Conservation (phyloP, 805 yeast species). For the Candida boidinii region DNA sequence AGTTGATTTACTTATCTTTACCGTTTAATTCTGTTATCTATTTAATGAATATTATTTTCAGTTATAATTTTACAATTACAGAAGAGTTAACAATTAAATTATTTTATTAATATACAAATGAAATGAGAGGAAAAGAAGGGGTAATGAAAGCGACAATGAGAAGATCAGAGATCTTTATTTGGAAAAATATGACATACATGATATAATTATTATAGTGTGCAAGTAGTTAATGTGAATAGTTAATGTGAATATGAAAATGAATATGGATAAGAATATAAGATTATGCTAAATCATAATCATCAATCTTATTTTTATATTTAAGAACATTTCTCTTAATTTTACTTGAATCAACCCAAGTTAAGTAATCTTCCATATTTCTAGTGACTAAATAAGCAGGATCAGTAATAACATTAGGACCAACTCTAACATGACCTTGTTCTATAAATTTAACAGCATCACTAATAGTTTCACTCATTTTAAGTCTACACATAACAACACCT, state of each 20-base stretch:
- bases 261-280: neutral
- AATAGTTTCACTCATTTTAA: conserved; percentile 87
- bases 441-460: conserved; percentile 85
- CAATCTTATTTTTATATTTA: conserved; percentile 72
- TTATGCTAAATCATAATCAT: conserved; percentile 45
- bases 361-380: conserved; percentile 88
- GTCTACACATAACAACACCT: conserved; percentile 89
- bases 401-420: conserved; percentile 91
- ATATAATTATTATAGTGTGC: too few relatives aligned
- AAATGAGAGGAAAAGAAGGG: too few relatives aligned
- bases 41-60: too few relatives aligned
- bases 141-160: too few relatives aligned
- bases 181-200: too few relatives aligned
- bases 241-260: neutral
- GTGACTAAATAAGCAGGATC: conserved; percentile 95
- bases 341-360: conserved; percentile 96
- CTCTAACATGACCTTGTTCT: conserved; percentile 96
- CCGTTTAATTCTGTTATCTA: too few relatives aligned
- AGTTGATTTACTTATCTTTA: too few relatives aligned
- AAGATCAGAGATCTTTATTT: too few relatives aligned
- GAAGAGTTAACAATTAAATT: too few relatives aligned
- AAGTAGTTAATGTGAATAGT: too few relatives aligned
- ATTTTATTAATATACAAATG: too few relatives aligned
- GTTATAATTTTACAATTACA: too few relatives aligned
- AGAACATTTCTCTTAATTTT: conserved; percentile 87